A percentile compares a stretch with the other conserved stretches of the same genome.
These are phyloP conservation scores for Cercospora citrullina DNA, from an alignment of 2,329 filamentous ascomycete species.

Conservation along the genomic window DNA sequence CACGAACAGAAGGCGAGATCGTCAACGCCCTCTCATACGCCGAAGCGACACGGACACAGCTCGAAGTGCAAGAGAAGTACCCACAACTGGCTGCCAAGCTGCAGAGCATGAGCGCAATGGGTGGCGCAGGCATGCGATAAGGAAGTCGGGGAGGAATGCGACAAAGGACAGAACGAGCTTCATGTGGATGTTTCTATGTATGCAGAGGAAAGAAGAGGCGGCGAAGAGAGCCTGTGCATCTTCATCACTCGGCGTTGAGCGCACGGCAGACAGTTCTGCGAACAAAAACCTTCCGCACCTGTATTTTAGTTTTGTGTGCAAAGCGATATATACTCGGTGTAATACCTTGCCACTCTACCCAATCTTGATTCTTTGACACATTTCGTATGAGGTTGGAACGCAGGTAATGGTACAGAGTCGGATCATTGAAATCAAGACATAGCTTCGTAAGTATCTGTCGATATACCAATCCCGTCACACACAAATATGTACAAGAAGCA, in stretches of 20 bases:
- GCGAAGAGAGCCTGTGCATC: slow-evolving; percentile 14
- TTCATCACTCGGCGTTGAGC: slow-evolving; percentile 17
- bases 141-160: background rate
- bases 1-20: slow-evolving; percentile 90
- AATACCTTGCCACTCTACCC: slow-evolving; percentile 12
- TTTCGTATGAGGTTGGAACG: background rate
- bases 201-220: slow-evolving; percentile 4
- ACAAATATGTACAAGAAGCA: background rate
- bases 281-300: slow-evolving; percentile 6
- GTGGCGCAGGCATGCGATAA: slow-evolving; percentile 25
- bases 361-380: background rate
- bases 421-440: background rate
- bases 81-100: slow-evolving; percentile 52
- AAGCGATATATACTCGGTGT: slow-evolving; percentile 13
- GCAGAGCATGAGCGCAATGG: slow-evolving; percentile 38
- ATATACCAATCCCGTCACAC: background rate
- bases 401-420: background rate
- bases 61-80: slow-evolving; percentile 66
- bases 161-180: slow-evolving; percentile 13
- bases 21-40: slow-evolving; percentile 96
- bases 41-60: slow-evolving; percentile 92
- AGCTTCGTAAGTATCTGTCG: background rate
- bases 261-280: slow-evolving; percentile 23
- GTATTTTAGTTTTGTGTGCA: slow-evolving; percentile 17
- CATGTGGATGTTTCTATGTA: slow-evolving; percentile 21